Conservation (phyloP, 2,329 filamentous ascomycete species). For the Trichophaea hybrida region DNA sequence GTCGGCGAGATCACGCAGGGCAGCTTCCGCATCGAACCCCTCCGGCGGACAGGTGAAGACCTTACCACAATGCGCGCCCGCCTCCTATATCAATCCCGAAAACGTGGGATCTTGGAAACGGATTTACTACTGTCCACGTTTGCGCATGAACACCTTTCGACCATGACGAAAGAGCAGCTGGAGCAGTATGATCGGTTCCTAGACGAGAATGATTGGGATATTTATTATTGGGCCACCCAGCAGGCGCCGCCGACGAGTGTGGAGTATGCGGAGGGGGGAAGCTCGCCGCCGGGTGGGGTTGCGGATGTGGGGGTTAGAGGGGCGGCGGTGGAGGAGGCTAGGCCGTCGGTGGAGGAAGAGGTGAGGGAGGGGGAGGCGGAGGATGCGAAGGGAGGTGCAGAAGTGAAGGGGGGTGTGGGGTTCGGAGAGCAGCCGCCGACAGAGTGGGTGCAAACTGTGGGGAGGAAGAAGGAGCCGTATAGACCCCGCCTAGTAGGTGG, state of each 20-base stretch:
- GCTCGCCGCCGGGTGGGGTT: background rate
- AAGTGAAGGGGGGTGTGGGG: background rate
- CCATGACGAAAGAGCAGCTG: constrained; percentile 61
- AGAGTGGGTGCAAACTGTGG: constrained; percentile 94
- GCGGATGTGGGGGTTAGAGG: constrained; percentile 27
- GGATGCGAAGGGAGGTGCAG: too few species aligned
- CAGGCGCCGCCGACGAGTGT: constrained; percentile 48
- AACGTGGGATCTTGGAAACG: constrained; percentile 87
- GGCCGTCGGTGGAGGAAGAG: background rate
- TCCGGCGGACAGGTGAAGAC: constrained; percentile 72
- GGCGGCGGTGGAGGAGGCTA: background rate
- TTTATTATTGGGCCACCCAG: constrained; percentile 99
- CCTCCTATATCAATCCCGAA: constrained; percentile 84
- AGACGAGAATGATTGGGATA: constrained; percentile 99
- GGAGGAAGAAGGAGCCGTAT: constrained; percentile 87
- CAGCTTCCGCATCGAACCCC: constrained; percentile 76
- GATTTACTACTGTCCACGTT: constrained; percentile 95
- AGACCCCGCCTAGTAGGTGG: constrained; percentile 82
- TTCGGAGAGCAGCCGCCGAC: constrained; percentile 34
- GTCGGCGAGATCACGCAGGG: constrained; percentile 81
- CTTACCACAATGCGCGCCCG: constrained; percentile 73
- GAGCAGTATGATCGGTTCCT: constrained; percentile 80
- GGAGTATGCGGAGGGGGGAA: constrained; percentile 41
- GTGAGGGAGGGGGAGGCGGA: constrained; percentile 24
- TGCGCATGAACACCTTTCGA: constrained; percentile 59